Evolutionary conservation across 495 filamentous ascomycete genomes (phyloP), one percentile per base, ranked within the genome.

Genomic region (Aspergillus biplanus): DNA sequence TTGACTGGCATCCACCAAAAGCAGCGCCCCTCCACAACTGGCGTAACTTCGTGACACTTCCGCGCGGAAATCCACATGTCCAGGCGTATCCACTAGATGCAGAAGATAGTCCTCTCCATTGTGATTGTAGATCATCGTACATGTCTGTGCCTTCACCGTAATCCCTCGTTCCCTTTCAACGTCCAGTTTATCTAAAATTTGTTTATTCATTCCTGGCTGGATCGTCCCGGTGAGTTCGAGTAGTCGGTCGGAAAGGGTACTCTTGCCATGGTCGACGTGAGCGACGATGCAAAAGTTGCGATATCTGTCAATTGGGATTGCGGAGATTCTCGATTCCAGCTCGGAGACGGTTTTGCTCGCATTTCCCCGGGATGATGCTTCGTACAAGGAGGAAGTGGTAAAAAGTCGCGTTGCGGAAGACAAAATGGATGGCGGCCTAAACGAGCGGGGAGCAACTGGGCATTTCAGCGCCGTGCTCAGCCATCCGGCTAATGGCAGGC

Each of bases 261-360:
- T 92, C 74, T 99, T 99, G 71, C 95, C 95, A 88, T 99, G 95
- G 76, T 99, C 95, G 75, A 99, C 96, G 74, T 99, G 95, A 6
- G 95, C 95, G 58, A 99, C 95, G 70, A 99, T 98, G 72, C 95
- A 99, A 72, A 99, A 85, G 73, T 99, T 99, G 42, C 95, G 89
- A 74, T 92, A 99, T 16, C 93, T 89, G 33, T 92, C 90, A 64
- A 98, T 86, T 5, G 95, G 95, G 63, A 99, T 97, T 1, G 84
- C 88, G 9, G 90, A 82, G 57, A 99, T 98, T 67, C 95, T 84
- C 46, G 78, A 78, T 73, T 98, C 95, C 16, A 97, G 82, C 34
- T 89, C 87, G 5, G 80, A 71, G 9, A 80, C 64, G 3, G 67
- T 68, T 53, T 66, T 71, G 1, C 59, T 65, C 1, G 64, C 32